Evolutionary conservation across 2,329 filamentous ascomycete genomes (phyloP), one percentile per base, ranked within the genome.

Genomic region (Emmonsiellopsis sp.): DNA sequence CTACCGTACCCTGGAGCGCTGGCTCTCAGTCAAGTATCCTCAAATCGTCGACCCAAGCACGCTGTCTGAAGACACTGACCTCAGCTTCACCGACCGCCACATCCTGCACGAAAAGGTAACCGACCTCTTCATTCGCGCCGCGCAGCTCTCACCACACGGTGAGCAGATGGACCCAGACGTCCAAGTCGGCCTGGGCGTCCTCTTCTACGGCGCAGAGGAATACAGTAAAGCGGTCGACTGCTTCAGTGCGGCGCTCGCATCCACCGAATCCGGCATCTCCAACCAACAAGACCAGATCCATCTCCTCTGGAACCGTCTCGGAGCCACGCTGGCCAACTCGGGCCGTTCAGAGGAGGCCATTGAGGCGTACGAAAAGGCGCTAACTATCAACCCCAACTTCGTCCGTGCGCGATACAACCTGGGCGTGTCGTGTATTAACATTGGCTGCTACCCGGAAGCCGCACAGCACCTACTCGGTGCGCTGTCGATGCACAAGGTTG

Each of bases 201-300:
- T 98, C 13, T 97, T 98, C 76, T 98, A 98, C 73, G 93, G 92
- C 50, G 90, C 89, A 32, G 93, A 98, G 72, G 92, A 97, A 67
- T 97, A 96, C 75, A 89, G 93, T 68, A 98, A 98, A 75, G 93
- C 93, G 0, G 92, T 98, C 38, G 93, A 98, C 76, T 98, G 94
- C 77, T 98, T 98, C 80, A 87, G 86, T 53, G 85, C 92, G 0
- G 92, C 94, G 0, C 82, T 98, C 26, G 87, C 89, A 55, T 89
- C 84, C 26, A 89, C 88, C 0, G 90, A 95, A 70, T 80, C 84
- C 37, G 93, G 93, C 55, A 82, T 83, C 7, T 86, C 84, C 55
- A 97, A 96, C 73, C 85, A 89, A 58, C 83, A 84, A 63, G 85
- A 86, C 64, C 90, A 96, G 71, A 77, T 96, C 1, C 93, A 97